These are phyloP conservation scores for Gymnopilus junonius DNA, from an alignment of 768 basidiomycete genomes.

Conservation along the genomic window DNA sequence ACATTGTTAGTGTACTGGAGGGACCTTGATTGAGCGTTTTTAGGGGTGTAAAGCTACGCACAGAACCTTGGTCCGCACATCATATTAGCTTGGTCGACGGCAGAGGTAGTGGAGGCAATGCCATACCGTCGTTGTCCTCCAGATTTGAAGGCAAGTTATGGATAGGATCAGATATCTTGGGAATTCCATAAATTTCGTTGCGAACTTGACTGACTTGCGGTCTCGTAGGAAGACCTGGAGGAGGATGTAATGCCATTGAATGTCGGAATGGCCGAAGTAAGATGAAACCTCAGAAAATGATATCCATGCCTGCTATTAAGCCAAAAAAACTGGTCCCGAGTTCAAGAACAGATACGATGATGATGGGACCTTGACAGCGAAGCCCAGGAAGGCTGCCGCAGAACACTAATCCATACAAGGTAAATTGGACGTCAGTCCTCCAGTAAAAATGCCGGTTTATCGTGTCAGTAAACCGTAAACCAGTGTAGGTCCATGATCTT, in stretches of 20 bases:
- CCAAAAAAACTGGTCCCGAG: neutral
- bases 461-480: neutral
- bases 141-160: neutral
- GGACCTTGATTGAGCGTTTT: slow-evolving; percentile 93
- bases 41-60: slow-evolving; percentile 85
- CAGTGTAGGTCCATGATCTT: neutral
- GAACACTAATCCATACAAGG: neutral
- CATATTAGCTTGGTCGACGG: neutral
- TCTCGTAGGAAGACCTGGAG: slow-evolving; percentile 4
- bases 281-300: neutral
- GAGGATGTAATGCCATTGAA: slow-evolving; percentile 2
- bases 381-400: neutral
- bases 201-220: neutral
- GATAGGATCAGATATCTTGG: slow-evolving; percentile 8
- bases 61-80: slow-evolving; percentile 52
- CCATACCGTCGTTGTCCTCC: slow-evolving; percentile 1
- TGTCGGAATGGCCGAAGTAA: neutral
- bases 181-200: slow-evolving; percentile 3
- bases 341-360: neutral
- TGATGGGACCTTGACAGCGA: neutral
- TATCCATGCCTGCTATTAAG: neutral
- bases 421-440: neutral
- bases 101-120: neutral
- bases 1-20: slow-evolving; percentile 92
- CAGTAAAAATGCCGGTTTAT: neutral